Conservation (phyloP, 2,329 filamentous ascomycete species). For the Trichoderma atroviride region DNA sequence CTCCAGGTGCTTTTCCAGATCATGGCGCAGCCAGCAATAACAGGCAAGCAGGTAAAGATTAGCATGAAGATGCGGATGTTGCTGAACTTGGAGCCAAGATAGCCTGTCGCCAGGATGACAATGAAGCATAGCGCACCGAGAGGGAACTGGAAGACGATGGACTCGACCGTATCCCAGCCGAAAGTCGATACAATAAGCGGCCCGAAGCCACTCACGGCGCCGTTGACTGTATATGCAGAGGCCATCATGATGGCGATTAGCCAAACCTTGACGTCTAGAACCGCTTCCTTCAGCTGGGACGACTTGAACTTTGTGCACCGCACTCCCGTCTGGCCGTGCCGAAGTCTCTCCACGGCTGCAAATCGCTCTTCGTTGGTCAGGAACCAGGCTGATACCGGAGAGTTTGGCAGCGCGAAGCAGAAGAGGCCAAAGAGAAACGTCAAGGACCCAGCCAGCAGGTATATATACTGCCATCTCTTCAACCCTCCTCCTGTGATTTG, state of each 20-base stretch:
- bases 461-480: conserved; percentile 71
- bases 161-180: conserved; percentile 63
- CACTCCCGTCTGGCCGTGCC: conserved; percentile 65
- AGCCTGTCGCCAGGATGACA: conserved; percentile 68
- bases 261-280: conserved; percentile 64
- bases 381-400: conserved; percentile 70
- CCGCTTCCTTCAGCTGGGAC: conserved; percentile 59
- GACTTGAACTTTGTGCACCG: conserved; percentile 63
- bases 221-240: conserved; percentile 71
- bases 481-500: conserved; percentile 59
- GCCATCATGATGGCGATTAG: conserved; percentile 69
- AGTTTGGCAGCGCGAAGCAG: conserved; percentile 68
- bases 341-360: conserved; percentile 65
- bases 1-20: conserved; percentile 73
- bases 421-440: conserved; percentile 66
- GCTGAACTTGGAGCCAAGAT: conserved; percentile 58
- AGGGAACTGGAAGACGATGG: conserved; percentile 75
- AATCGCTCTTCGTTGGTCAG: conserved; percentile 63
- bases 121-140: conserved; percentile 70
- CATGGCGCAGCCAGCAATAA: conserved; percentile 72
- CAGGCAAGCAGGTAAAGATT: conserved; percentile 67
- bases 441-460: conserved; percentile 64
- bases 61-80: conserved; percentile 69
- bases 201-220: conserved; percentile 70
- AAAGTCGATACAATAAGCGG: conserved; percentile 73